Base-by-base conservation (phyloP, 129 eudicot genomes). In the Tagetes erecta region DNA sequence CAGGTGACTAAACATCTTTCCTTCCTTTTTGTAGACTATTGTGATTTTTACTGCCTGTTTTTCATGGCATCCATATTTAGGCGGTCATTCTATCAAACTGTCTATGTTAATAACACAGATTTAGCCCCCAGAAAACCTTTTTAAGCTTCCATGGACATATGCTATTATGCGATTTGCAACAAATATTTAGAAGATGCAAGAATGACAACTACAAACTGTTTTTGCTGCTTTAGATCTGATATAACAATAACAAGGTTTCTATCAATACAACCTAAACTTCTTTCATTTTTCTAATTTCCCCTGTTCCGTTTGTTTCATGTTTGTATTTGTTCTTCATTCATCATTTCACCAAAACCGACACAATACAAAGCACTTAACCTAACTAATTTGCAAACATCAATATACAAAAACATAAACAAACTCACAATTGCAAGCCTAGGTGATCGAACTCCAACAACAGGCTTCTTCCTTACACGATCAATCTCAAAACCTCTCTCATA, bases 401-500 rank as follows among this genome's bases (percentile, higher is more conserved):
- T 3, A 49, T 5, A 77, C 6, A n/a, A 59, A 46, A 27, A 35
- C 42, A 41, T 6, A 41, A 41, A 44, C 52, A 20, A 14, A 84
- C 98, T 86, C 81, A 93, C 98, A 68, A 93, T 76, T 46, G 83
- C 95, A 70, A 93, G 86, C 67, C 83, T 82, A n/a, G 98, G 98
- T 10, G 89, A 84, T 69, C 97, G 80, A 76, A 93, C 73, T 11
- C 88, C 97, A 30, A 81, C 58, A 68, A 69, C 75, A 68, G 90
- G 89, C 57, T 79, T 73, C 55, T 86, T 79, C 27, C 81, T 80
- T 3, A 53, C 72, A 40, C 49, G 47, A 27, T 64, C 75, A 45
- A 81, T 38, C 67, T 72, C 77, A n/a, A 83, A n/a, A 58, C 75
- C 64, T 36, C 67, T 36, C 8, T 8, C 71, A 7, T 6, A 52